phyloP scores from a whole-genome alignment of 306 rosid species.

The Cicer bijugum region DNA sequence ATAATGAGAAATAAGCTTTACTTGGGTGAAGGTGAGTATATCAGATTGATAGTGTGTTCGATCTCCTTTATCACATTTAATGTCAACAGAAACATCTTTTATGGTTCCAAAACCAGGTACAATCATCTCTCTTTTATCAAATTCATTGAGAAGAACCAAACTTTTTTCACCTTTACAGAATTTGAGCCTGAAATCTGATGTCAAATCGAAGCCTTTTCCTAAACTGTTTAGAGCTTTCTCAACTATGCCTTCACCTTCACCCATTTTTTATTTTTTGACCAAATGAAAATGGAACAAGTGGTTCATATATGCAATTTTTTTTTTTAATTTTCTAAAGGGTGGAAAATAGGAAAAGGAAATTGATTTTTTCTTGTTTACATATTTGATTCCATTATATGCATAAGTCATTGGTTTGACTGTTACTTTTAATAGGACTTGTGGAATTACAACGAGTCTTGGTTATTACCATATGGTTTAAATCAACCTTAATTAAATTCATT shows the following conservation, averaged over 20 bases:
- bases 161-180: conserved; percentile 76
- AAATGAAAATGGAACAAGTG: neutral
- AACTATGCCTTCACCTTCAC: conserved; percentile 52
- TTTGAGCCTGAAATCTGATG: conserved; percentile 82
- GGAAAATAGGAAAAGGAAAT: neutral
- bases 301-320: conserved; percentile 1
- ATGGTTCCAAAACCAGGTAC: conserved; percentile 68
- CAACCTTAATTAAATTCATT: neutral
- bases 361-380: conserved; percentile 4
- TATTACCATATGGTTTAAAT: neutral
- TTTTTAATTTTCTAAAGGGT: conserved; percentile 2
- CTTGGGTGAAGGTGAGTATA: conserved; percentile 70
- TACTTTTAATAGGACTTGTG: neutral
- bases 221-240: conserved; percentile 63
- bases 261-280: conserved; percentile 38
- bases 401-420: conserved; percentile 29
- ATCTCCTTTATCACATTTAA: conserved; percentile 90
- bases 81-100: conserved; percentile 61
- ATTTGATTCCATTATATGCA: neutral
- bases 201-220: conserved; percentile 90
- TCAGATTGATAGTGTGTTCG: conserved; percentile 75
- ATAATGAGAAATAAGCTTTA: conserved; percentile 4
- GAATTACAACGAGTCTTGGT: neutral
- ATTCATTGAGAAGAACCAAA: conserved; percentile 62
- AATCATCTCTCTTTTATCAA: conserved; percentile 42